Evolutionary conservation across 1,284 basidiomycete species (phyloP), one percentile per base, ranked within the genome.

Genomic region (Ganoderma meredithae): DNA sequence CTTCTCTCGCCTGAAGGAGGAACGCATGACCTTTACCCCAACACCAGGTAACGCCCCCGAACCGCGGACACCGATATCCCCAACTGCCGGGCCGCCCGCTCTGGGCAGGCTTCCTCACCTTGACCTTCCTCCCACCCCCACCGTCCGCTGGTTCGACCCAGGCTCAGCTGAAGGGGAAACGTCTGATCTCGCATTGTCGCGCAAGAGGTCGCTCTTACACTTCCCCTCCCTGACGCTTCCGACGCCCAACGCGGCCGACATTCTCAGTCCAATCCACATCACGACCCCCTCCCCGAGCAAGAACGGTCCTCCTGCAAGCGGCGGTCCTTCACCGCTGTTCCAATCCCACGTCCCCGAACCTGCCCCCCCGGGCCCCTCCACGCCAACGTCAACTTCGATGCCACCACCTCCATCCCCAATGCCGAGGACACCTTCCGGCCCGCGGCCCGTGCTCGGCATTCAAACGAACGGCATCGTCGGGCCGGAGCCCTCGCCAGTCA

Each of bases 201-300:
- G 74, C 44, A 77, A 80, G 62, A 74, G 74, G 33, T 76, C 78
- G 19, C 63, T 79, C 15, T 71, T 78, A 17, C 73, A 74, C 41
- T 78, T 76, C 62, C 75, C 76, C 2, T 71, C 74, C 19, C 56
- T 78, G 19, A 77, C 76, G 47, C 71, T 78, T 68, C 71, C 70
- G 12, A 55, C 73, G 17, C 62, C 73, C 0, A 61, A 68, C 17
- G 65, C 72, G 0, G 40, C 74, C 5, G 78, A 78, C 19, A 77
- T 81, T 15, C 72, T 81, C 39, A 81, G 80, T 60, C 80, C 80
- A 0, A 69, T 81, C 49, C 74, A 76, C 31, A 64, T 81, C 9
- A 65, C 68, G 15, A 68, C 74, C 4, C 73, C 76, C 12, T 66
- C 64, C 9, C 66, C 70, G 6, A 64, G 62, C 10, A 72, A 70